Percentiles rank a stretch among this genome's conserved stretches.
phyloP scores from a whole-genome alignment of 352 stramenopile genomes.

The Phytophthora idaei region DNA sequence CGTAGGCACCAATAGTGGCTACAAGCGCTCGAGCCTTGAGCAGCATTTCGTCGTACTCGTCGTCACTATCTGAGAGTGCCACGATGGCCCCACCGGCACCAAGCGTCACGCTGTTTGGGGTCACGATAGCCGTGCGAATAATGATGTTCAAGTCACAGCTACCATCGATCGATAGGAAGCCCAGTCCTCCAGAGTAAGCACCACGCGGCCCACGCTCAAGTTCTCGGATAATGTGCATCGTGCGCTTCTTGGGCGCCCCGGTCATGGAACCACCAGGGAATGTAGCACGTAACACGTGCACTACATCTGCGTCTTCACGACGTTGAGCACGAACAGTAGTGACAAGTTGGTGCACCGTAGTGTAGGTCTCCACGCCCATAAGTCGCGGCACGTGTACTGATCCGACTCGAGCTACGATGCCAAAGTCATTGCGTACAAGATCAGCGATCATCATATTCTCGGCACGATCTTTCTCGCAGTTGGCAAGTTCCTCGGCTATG shows the following conservation, averaged over 20 bases:
- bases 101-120: slow-evolving; percentile 76
- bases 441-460: slow-evolving; percentile 99
- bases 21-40: slow-evolving; percentile 87
- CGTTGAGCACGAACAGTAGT: slow-evolving; percentile 92
- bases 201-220: slow-evolving; percentile 91
- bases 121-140: slow-evolving; percentile 95
- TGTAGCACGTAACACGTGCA: slow-evolving; percentile 93
- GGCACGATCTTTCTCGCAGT: slow-evolving; percentile 93
- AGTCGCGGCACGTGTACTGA: slow-evolving; percentile 93
- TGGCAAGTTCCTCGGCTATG: slow-evolving; percentile 77
- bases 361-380: slow-evolving; percentile 96
- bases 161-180: slow-evolving; percentile 95
- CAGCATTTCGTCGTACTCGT: slow-evolving; percentile 95
- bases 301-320: slow-evolving; percentile 50
- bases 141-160: slow-evolving; percentile 98
- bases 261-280: slow-evolving; percentile 99
- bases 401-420: slow-evolving; percentile 91
- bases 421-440: slow-evolving; percentile 96
- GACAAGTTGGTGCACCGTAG: slow-evolving; percentile 98
- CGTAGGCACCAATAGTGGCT: slow-evolving; percentile 58
- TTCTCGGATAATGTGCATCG: slow-evolving; percentile 95
- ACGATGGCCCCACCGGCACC: slow-evolving; percentile 97
- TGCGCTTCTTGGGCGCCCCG: slow-evolving; percentile 96
- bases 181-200: slow-evolving; percentile 96
- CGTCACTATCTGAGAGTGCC: slow-evolving; percentile 92